Percentiles rank a stretch among this genome's conserved stretches.
Conservation (phyloP, 805 yeast species). For the Metschnikowia gelsemii region DNA sequence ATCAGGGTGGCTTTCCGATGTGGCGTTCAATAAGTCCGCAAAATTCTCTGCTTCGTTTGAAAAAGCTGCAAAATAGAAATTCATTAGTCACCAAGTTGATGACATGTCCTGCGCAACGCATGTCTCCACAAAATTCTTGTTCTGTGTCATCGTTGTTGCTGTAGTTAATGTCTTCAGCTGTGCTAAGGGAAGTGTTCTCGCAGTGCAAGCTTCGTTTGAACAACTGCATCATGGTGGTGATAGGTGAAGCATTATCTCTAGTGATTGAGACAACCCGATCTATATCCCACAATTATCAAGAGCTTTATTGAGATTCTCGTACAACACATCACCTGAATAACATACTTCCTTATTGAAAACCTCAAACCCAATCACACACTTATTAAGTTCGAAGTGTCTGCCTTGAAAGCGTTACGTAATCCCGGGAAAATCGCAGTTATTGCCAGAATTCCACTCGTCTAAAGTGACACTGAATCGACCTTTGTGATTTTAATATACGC, state of each 20-base stretch:
- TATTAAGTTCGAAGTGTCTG: neutral
- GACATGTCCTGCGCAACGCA: slow-evolving; percentile 1
- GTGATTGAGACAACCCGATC: slow-evolving; percentile 5
- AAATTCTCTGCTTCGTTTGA: neutral
- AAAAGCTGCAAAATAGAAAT: neutral
- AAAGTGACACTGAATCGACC: slow-evolving; percentile 3
- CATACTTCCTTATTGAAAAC: neutral
- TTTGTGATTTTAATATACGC: slow-evolving; percentile 4
- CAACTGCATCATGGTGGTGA: slow-evolving; percentile 1
- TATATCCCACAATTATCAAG: neutral
- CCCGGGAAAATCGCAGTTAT: neutral
- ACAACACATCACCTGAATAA: slow-evolving; percentile 5
- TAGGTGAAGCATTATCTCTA: slow-evolving; percentile 1
- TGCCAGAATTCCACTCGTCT: slow-evolving; percentile 6
- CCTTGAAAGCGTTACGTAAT: slow-evolving; percentile 4
- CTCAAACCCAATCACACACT: slow-evolving; percentile 3
- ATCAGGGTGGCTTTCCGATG: neutral
- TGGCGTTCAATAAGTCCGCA: neutral
- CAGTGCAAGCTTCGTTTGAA: neutral
- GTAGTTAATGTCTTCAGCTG: no score
- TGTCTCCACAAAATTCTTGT: slow-evolving; percentile 3
- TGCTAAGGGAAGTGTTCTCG: neutral
- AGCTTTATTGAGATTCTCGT: slow-evolving; percentile 3
- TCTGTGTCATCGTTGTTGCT: slow-evolving; percentile 4
- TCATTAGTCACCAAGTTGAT: slow-evolving; percentile 1